Conservation (phyloP, 75 land plant species). For the Picea glauca region DNA sequence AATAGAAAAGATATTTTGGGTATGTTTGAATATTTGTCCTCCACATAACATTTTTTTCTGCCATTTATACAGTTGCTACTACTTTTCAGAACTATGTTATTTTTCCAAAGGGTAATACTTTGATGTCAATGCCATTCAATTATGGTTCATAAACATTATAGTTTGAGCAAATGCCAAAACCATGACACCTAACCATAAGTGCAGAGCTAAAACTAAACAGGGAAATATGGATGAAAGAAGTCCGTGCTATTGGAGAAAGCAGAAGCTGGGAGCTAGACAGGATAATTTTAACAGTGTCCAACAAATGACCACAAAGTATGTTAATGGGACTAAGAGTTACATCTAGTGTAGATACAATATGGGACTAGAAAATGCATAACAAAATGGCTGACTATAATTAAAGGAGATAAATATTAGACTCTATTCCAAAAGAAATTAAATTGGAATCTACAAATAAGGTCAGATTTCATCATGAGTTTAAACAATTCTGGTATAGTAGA, state of each 20-base stretch:
- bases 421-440: no score
- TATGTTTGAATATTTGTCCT: neutral
- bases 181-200: neutral
- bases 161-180: neutral
- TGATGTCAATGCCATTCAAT: neutral
- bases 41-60: neutral
- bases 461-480: no score
- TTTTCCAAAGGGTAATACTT: neutral
- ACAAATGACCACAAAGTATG: no score
- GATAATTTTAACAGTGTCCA: no score
- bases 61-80: neutral
- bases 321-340: no score
- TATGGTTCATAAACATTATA: neutral
- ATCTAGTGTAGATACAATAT: no score
- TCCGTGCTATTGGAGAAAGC: neutral
- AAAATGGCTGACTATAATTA: no score
- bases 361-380: no score
- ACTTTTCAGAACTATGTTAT: neutral
- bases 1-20: no score
- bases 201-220: neutral
- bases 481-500: no score
- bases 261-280: neutral
- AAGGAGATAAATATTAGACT: no score
- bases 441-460: no score
- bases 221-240: neutral